Evolutionary conservation across 306 rosid species (phyloP).

Genomic region (Vicia villosa): DNA sequence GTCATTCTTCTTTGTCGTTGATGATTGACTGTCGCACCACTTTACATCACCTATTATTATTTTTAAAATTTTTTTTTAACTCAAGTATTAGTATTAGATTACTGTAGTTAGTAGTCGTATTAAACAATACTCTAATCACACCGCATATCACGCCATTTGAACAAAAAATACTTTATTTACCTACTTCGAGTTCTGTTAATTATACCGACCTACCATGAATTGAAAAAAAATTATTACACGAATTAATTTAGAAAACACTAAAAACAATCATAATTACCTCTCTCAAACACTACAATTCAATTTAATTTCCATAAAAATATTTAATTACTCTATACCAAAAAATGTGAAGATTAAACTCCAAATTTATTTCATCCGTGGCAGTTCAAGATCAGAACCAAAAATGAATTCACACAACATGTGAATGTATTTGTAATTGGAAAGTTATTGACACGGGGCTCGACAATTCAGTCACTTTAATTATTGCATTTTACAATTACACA

Average conservation of each 20-base stretch:
- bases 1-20: not conserved
- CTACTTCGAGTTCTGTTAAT: not conserved
- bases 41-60: not conserved
- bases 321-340: too few species aligned
- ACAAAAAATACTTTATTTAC: not conserved
- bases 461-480: not conserved
- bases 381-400: not conserved
- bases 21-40: constrained; percentile 16
- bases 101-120: too few species aligned
- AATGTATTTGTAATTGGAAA: not conserved
- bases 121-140: constrained; percentile 45
- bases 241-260: too few species aligned
- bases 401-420: not conserved
- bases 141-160: constrained; percentile 57
- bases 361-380: not conserved
- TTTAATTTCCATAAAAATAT: too few species aligned
- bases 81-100: too few species aligned
- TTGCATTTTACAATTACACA: not conserved
- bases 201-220: too few species aligned
- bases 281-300: too few species aligned
- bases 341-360: too few species aligned
- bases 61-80: too few species aligned
- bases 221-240: too few species aligned
- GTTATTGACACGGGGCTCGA: constrained; percentile 16
- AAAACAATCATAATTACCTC: too few species aligned